Base-by-base conservation (phyloP, 2,329 filamentous ascomycete species). In the Epichloe hybrida region DNA sequence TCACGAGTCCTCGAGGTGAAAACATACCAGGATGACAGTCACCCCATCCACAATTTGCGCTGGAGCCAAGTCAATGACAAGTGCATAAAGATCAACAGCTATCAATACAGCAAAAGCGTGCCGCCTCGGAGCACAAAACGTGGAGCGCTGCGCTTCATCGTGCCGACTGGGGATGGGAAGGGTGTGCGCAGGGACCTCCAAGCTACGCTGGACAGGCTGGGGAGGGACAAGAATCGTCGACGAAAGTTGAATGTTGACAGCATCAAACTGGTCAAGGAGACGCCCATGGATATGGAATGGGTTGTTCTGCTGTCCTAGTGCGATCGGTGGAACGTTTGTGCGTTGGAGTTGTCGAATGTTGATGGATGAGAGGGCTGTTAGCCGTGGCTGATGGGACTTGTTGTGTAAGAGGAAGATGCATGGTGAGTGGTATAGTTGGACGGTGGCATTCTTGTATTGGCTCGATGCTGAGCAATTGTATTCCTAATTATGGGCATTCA, bases 41-140 rank as follows among this genome's bases (percentile, higher is more conserved):
- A 43, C n/a, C 54, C 56, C 1, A 35, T 47, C 27, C 57, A 59
- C 27, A 39, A 51, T 5, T 35, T 59, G 2, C 17, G 45, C 23
- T 59, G 56, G 52, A 50, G 39, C 6, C 47, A 57, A 36, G 7
- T 38, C 21, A 47, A 53, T 13, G 43, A 46, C 21, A n/a, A 17
- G 2, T 51, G 42, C 45, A 35, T 59, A 15, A 17, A 48, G 7
- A 35, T 59, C 23, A 52, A 31, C 43, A 57, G 57, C 51, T 41
- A 41, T 23, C 54, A 56, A 34, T 31, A 34, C 23, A n/a, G 27
- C 34, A 50, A 53, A 35, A 5, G 20, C 4, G 38, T 48, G 3
- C 3, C 23, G 17, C 46, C 35, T n/a, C 41, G 43, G 5, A 53
- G 27, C 4, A 13, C 15, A 11, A 35, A 21, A 15, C 39, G 20